Base-by-base conservation (phyloP, 208 protist genomes). In the Acanthamoeba royreba region DNA sequence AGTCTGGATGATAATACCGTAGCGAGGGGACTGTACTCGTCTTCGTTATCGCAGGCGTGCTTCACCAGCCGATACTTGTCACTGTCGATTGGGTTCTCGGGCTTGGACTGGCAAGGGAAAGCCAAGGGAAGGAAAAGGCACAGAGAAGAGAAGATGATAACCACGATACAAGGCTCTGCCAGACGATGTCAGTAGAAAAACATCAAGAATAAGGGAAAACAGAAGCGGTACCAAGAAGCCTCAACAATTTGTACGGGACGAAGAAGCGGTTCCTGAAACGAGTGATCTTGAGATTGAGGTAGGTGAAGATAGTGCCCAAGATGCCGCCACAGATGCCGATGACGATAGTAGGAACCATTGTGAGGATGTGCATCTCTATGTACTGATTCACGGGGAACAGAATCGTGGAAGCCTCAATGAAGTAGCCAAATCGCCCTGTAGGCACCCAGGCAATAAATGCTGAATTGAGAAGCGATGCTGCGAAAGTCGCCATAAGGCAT, bases 301-400 rank as follows among this genome's bases (percentile, higher is more conserved):
- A 98, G 22, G 98, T 99, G 94, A 98, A 99, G 35, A 97, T 89
- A 33, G 97, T 98, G 4, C 98, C 98, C 69, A 98, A 88, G 4
- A 96, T 95, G 35, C 98, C 98, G 55, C 97, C 96, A 4, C 98
- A 17, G 43, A 97, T 93, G 42, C 98, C 98, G 72, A 99, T 96
- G 35, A 98, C 79, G 49, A 98, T 94, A n/a, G 98, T 97, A 28
- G 97, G 96, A 13, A 98, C 94, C 92, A 99, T 98, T 2, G 97
- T 97, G 25, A 97, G 92, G 1, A 98, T 63, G 88, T 98, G 97
- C 35, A 98, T 96, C 38, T 97, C 97, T 40, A 98, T 98, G 77
- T 95, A 98, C 38, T 98, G 35, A 94, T 98, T 98, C 28, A 98
- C 96, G 79, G 98, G 97, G 69, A 98, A 98, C 35, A 98, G 93